Evolutionary conservation across 805 yeast species (phyloP), one percentile per base, ranked within the genome.

Genomic region (Hanseniaspora singularis): DNA sequence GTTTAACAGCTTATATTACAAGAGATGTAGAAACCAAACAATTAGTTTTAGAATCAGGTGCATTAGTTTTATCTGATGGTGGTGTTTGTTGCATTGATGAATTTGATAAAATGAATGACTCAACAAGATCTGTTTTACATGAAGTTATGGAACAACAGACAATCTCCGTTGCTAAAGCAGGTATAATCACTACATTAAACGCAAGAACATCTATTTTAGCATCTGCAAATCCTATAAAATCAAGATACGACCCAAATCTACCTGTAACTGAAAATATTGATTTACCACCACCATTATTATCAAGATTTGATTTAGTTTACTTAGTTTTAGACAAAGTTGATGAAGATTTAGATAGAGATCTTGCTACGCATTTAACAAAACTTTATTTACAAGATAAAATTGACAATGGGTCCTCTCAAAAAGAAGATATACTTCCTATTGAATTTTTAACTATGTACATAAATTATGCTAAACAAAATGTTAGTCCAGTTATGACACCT

Each of bases 71-170:
- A 37, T 85, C 96, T 9, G 98, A 92, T 64, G 97, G 97, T 50
- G 98, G 98, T 71, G 79, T 92, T 36, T 92, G 98, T 68, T 92
- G 98, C 66, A 92, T 92, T 61, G 98, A 92, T 69, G 98, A 92
- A 69, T 92, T 89, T 60, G 98, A 92, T 66, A 92, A 92, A 65
- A 92, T 92, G 98, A 75, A 81, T 46, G 97, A 92, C 55, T 67
- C 94, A 1, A 89, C 97, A 0, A 71, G 97, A 57, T 86, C 96
- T 8, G 97, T 92, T 10, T 68, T 92, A 46, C 98, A 92, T 62
- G 98, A 92, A 70, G 98, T 92, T 10, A 92, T 92, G 98, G 98
- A 92, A 67, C 98, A 92, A 62, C 98, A 92, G 64, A 92, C 98
- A 1, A 92, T 92, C 37, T 87, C 96, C 9, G 86, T 92, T 58